Conservation (phyloP, 306 rosid species). For the Vicia faba region DNA sequence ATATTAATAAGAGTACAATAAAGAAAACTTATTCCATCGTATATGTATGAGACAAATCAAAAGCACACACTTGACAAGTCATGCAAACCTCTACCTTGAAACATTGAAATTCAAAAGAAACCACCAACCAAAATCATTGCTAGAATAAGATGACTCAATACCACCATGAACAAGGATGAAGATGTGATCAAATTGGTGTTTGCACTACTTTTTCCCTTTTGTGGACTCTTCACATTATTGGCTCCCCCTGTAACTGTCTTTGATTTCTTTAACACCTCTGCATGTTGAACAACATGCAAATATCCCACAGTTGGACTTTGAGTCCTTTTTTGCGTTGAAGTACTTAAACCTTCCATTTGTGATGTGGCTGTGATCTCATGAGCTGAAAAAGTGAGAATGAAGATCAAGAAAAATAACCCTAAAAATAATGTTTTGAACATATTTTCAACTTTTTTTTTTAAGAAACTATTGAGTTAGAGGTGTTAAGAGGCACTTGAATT, state of each 20-base stretch:
- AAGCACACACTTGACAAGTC: not conserved
- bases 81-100: not conserved
- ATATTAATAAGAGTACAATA: too few relatives aligned
- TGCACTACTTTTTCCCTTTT: slow-evolving; percentile 13
- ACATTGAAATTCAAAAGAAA: slow-evolving; percentile 35
- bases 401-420: slow-evolving; percentile 42
- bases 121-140: slow-evolving; percentile 40
- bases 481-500: slow-evolving; percentile 8
- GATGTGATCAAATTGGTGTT: too few relatives aligned
- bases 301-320: slow-evolving; percentile 32
- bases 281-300: slow-evolving; percentile 34
- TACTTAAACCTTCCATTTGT: slow-evolving; percentile 21
- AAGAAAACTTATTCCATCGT: too few relatives aligned
- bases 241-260: slow-evolving; percentile 50
- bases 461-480: slow-evolving; percentile 12
- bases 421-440: slow-evolving; percentile 35
- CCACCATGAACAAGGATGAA: slow-evolving; percentile 34
- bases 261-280: slow-evolving; percentile 13
- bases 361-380: slow-evolving; percentile 31
- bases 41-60: not conserved
- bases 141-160: slow-evolving; percentile 28
- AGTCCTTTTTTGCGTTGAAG: slow-evolving; percentile 31
- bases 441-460: slow-evolving; percentile 20
- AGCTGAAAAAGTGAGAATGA: slow-evolving; percentile 36
- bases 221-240: slow-evolving; percentile 41